A percentile compares a stretch with the other conserved stretches of the same genome.
Evolutionary conservation across 768 basidiomycete genomes (phyloP).

Genomic region (Boletus edulis): DNA sequence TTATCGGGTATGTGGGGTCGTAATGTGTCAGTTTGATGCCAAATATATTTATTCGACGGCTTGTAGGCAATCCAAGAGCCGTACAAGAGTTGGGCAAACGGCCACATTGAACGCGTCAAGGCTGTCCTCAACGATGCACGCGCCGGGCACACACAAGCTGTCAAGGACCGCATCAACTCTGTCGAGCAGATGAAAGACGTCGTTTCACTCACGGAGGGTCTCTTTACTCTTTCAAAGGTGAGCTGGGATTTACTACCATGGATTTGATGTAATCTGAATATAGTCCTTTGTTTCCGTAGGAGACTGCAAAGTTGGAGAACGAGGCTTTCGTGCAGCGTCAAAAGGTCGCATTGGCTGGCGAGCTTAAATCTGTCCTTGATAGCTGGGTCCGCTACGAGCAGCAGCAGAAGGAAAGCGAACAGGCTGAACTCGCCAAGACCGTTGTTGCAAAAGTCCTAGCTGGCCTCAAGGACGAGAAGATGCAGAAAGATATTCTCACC

Average conservation of each 20-base stretch:
- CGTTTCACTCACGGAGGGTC: conserved; percentile 82
- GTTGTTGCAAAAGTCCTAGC: conserved; percentile 89
- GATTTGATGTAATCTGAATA: neutral
- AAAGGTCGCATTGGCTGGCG: conserved; percentile 79
- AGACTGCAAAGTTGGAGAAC: conserved; percentile 88
- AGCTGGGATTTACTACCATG: conserved; percentile 2
- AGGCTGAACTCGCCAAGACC: conserved; percentile 82
- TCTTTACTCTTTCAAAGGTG: conserved; percentile 92
- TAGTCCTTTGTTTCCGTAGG: conserved; percentile 41
- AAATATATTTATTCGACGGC: conserved; percentile 17
- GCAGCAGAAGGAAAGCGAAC: conserved; percentile 94
- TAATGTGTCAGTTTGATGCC: neutral
- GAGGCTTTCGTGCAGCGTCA: conserved; percentile 90
- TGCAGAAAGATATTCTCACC: conserved; percentile 78
- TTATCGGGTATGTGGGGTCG: conserved; percentile 57
- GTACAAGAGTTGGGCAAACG: conserved; percentile 90
- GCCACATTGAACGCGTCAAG: conserved; percentile 82
- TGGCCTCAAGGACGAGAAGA: conserved; percentile 81
- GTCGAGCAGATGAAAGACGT: conserved; percentile 97
- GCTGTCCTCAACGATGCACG: conserved; percentile 79
- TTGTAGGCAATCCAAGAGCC: conserved; percentile 74
- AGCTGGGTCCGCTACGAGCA: conserved; percentile 99
- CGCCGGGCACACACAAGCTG: conserved; percentile 87
- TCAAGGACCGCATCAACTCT: conserved; percentile 87
- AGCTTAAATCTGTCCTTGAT: conserved; percentile 93